Percentiles rank a stretch among this genome's conserved stretches.
Evolutionary conservation across 176 grass and related monocot species (phyloP).

Genomic region (Microstegium vimineum): DNA sequence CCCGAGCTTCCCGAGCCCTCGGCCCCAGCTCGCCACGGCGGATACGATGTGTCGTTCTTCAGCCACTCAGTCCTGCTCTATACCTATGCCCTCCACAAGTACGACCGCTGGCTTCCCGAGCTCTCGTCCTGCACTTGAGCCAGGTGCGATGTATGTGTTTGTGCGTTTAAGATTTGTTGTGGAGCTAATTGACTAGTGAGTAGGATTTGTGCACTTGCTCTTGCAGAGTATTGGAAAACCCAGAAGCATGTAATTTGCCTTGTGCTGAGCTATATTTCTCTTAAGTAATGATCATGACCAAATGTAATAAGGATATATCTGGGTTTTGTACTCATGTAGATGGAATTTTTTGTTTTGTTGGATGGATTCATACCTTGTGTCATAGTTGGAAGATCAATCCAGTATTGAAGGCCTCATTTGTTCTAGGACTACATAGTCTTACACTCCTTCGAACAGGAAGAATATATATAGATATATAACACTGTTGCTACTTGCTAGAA

Average conservation of each 20-base stretch:
- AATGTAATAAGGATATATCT: not conserved
- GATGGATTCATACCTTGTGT: not conserved
- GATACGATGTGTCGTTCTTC: not conserved
- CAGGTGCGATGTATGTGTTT: not conserved
- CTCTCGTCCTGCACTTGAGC: slow-evolving; percentile 5
- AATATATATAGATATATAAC: not conserved
- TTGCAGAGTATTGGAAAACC: not conserved
- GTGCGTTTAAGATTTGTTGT: not conserved
- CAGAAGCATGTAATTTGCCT: not conserved
- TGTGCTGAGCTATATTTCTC: not conserved
- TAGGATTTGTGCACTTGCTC: not conserved
- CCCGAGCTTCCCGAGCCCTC: slow-evolving; percentile 28
- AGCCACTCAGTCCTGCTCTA: slow-evolving; percentile 5
- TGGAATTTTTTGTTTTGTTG: not conserved
- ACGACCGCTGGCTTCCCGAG: slow-evolving; percentile 12
- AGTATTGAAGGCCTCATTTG: not conserved
- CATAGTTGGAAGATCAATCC: slow-evolving; percentile 6
- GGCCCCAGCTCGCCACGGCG: slow-evolving; percentile 10
- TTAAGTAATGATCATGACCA: not conserved
- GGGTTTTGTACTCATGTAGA: not conserved
- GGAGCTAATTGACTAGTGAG: not conserved
- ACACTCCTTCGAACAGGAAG: not conserved
- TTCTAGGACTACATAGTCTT: not conserved
- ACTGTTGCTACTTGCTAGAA: not conserved
- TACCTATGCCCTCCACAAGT: not conserved